These are phyloP conservation scores for Penicillium thymicola DNA, from an alignment of 2,329 filamentous ascomycete genomes.

Conservation along the genomic window DNA sequence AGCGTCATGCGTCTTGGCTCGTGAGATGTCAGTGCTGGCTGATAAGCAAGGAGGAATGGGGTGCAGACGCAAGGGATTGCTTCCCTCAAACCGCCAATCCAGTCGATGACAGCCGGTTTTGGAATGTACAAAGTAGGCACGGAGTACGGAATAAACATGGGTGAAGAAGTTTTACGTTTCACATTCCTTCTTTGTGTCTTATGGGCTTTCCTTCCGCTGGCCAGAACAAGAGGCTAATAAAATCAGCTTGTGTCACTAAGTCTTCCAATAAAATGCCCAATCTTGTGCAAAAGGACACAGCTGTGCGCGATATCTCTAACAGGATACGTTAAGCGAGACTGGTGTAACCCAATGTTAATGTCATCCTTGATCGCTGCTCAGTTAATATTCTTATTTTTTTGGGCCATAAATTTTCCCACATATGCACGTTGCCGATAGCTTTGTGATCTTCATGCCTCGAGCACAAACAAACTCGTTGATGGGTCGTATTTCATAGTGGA, in stretches of 20 bases:
- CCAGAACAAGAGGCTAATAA: background rate
- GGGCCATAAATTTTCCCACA: background rate
- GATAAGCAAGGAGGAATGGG: slow-evolving; percentile 22
- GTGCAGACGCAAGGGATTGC: slow-evolving; percentile 17
- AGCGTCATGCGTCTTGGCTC: slow-evolving; percentile 13
- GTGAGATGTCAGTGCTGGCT: slow-evolving; percentile 14
- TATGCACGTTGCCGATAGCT: slow-evolving; percentile 15
- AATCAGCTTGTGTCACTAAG: background rate
- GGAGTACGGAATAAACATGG: slow-evolving; percentile 1
- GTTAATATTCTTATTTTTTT: background rate
- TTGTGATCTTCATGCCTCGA: slow-evolving; percentile 4
- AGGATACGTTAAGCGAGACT: slow-evolving; percentile 6
- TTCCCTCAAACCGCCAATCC: slow-evolving; percentile 7
- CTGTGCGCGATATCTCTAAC: background rate
- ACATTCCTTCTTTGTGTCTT: slow-evolving; percentile 2
- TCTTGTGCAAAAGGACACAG: background rate
- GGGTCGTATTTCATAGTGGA: slow-evolving; percentile 16
- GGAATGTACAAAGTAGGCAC: slow-evolving; percentile 16
- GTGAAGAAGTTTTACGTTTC: background rate
- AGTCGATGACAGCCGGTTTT: slow-evolving; percentile 18
- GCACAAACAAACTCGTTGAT: slow-evolving; percentile 7
- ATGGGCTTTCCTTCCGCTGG: background rate
- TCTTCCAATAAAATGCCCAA: background rate
- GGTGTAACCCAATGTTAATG: background rate
- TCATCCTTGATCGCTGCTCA: background rate